phyloP scores from a whole-genome alignment of 352 stramenopile genomes.

The Globisporangium nunn region DNA sequence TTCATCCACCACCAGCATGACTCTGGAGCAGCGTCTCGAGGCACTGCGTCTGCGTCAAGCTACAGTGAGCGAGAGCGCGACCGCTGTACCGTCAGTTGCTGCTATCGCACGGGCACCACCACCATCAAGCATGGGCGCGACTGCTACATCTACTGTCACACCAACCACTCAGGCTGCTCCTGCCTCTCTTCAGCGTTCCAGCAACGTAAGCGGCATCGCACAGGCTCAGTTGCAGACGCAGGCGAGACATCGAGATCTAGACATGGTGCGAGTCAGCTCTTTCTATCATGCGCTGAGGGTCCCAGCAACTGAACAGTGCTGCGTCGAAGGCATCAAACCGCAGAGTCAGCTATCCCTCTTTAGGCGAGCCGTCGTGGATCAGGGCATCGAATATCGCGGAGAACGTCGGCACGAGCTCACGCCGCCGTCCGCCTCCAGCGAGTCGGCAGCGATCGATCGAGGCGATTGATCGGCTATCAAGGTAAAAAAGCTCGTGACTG shows the following conservation, averaged over 20 bases:
- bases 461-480: conserved; percentile 50
- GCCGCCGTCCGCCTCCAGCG: conserved; percentile 12
- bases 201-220: background rate
- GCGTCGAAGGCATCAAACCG: background rate
- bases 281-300: background rate
- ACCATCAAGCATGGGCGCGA: background rate
- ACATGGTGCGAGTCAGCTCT: background rate
- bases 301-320: background rate
- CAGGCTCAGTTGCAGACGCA: background rate
- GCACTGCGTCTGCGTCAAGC: conserved; percentile 39
- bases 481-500: conserved; percentile 18
- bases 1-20: conserved; percentile 9
- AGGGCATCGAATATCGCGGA: conserved; percentile 6
- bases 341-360: conserved; percentile 32
- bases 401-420: conserved; percentile 10
- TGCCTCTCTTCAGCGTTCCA: background rate
- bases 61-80: background rate
- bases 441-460: conserved; percentile 51
- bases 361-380: conserved; percentile 67
- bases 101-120: background rate
- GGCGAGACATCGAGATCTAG: background rate
- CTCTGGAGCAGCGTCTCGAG: conserved; percentile 46
- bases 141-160: background rate
- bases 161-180: background rate
- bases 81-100: background rate